Evolutionary conservation across 805 yeast species (phyloP).

Genomic region (Priceomyces fermenticarens): DNA sequence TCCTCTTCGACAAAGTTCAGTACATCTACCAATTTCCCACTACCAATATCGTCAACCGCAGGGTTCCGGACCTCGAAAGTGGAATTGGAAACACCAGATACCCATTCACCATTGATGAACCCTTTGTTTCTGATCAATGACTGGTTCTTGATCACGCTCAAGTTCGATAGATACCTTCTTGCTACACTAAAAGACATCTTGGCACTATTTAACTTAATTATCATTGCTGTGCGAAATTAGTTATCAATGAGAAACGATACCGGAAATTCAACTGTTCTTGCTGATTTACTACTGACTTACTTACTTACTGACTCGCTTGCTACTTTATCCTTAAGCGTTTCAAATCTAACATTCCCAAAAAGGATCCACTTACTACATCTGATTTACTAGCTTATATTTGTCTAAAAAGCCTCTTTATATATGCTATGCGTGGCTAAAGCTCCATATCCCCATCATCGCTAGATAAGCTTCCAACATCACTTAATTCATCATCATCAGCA

Average conservation of each 20-base stretch:
- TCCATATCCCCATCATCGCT: slow-evolving; percentile 43
- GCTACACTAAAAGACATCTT: background rate
- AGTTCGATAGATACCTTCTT: background rate
- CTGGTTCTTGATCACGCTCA: slow-evolving; percentile 37
- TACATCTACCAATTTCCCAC: slow-evolving; percentile 47
- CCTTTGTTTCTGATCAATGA: slow-evolving; percentile 59
- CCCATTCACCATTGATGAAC: slow-evolving; percentile 75
- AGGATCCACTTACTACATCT: too few relatives aligned
- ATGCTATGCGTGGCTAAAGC: slow-evolving; percentile 6
- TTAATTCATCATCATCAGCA: slow-evolving; percentile 40
- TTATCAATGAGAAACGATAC: too few relatives aligned
- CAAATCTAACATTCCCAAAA: too few relatives aligned
- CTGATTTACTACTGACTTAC: too few relatives aligned
- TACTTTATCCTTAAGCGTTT: too few relatives aligned
- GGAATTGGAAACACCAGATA: slow-evolving; percentile 36
- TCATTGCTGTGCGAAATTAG: too few relatives aligned
- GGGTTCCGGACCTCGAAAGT: slow-evolving; percentile 74
- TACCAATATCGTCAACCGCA: slow-evolving; percentile 46
- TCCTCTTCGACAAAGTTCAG: slow-evolving; percentile 52
- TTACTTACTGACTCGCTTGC: too few relatives aligned
- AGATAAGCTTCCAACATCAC: slow-evolving; percentile 48
- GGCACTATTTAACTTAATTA: too few relatives aligned
- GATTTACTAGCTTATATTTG: too few relatives aligned
- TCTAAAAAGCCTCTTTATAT: too few relatives aligned
- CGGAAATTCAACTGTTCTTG: too few relatives aligned